A percentile compares a stretch with the other conserved stretches of the same genome.
These are phyloP conservation scores for Gossypium stocksii DNA, from an alignment of 345 rosid genomes.

Conservation along the genomic window DNA sequence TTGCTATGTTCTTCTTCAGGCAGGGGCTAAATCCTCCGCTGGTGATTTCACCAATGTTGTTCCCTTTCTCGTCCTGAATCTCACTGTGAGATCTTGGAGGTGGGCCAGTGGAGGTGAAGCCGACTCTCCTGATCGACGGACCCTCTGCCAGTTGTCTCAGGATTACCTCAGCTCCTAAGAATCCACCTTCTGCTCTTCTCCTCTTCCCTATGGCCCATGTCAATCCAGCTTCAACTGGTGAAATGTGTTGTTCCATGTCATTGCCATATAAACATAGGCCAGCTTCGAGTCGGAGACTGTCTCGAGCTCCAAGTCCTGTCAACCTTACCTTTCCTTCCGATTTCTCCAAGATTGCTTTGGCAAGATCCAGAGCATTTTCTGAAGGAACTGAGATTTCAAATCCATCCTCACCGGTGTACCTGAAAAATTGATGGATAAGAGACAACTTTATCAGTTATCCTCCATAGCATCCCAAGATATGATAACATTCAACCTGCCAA, in stretches of 20 bases:
- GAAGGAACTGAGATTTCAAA: conserved; percentile 96
- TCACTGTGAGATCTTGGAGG: conserved; percentile 94
- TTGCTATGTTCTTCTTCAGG: conserved; percentile 94
- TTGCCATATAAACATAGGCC: conserved; percentile 88
- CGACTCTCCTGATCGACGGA: conserved; percentile 82
- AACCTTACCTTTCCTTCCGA: conserved; percentile 88
- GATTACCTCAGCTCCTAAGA: conserved; percentile 83
- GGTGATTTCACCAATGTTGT: conserved; percentile 80
- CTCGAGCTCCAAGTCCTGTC: conserved; percentile 95
- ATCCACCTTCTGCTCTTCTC: conserved; percentile 91
- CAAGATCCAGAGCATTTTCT: conserved; percentile 80
- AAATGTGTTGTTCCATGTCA: conserved; percentile 90
- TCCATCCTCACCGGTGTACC: conserved; percentile 99
- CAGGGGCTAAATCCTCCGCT: conserved; percentile 98
- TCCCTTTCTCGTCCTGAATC: conserved; percentile 74
- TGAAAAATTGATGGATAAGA: conserved; percentile 24
- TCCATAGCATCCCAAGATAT: background rate
- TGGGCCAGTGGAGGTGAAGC: conserved; percentile 77
- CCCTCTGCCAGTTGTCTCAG: conserved; percentile 88
- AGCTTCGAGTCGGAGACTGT: conserved; percentile 98
- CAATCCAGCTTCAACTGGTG: conserved; percentile 93
- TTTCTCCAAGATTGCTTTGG: conserved; percentile 90
- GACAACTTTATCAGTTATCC: conserved; percentile 7
- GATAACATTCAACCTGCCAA: background rate
- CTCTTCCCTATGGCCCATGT: conserved; percentile 99